Evolutionary conservation across 2,329 filamentous ascomycete genomes (phyloP).

Genomic region (Alternaria ethzedia): DNA sequence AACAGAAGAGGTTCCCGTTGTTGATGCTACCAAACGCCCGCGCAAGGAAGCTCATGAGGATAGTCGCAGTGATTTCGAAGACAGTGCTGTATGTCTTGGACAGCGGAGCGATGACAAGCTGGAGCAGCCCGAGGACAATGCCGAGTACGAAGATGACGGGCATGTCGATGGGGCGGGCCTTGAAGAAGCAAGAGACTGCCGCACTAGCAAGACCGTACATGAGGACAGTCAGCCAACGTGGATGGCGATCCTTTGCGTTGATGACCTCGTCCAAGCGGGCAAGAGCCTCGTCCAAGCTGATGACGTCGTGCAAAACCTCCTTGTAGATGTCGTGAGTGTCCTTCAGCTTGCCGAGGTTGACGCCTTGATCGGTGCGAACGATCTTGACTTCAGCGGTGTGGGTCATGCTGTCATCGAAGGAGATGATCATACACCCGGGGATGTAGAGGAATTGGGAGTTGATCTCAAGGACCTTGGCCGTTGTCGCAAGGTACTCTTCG

Average conservation of each 20-base stretch:
- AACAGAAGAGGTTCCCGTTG: constrained; percentile 53
- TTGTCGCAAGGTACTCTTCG: constrained; percentile 89
- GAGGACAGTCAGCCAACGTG: constrained; percentile 59
- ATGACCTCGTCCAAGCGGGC: constrained; percentile 67
- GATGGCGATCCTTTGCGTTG: constrained; percentile 61
- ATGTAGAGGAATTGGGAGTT: constrained; percentile 89
- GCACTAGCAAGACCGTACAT: constrained; percentile 78
- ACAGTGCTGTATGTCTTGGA: constrained; percentile 70
- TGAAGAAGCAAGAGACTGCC: constrained; percentile 78
- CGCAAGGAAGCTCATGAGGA: constrained; percentile 56
- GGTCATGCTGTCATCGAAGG: constrained; percentile 70
- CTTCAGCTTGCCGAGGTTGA: constrained; percentile 74
- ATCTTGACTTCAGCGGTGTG: constrained; percentile 82
- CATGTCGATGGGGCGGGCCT: constrained; percentile 76
- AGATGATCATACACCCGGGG: constrained; percentile 91
- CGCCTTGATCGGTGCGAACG: constrained; percentile 70
- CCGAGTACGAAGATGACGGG: constrained; percentile 79
- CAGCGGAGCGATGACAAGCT: constrained; percentile 73
- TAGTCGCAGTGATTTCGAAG: constrained; percentile 56
- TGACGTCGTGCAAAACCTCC: constrained; percentile 74
- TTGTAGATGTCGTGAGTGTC: constrained; percentile 81
- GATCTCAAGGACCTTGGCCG: constrained; percentile 81
- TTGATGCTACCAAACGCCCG: constrained; percentile 56
- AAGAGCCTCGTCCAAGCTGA: constrained; percentile 73
- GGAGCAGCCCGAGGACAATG: constrained; percentile 73